Evolutionary conservation across 1,284 basidiomycete genomes (phyloP).

Genomic region (Tilletia setariae): DNA sequence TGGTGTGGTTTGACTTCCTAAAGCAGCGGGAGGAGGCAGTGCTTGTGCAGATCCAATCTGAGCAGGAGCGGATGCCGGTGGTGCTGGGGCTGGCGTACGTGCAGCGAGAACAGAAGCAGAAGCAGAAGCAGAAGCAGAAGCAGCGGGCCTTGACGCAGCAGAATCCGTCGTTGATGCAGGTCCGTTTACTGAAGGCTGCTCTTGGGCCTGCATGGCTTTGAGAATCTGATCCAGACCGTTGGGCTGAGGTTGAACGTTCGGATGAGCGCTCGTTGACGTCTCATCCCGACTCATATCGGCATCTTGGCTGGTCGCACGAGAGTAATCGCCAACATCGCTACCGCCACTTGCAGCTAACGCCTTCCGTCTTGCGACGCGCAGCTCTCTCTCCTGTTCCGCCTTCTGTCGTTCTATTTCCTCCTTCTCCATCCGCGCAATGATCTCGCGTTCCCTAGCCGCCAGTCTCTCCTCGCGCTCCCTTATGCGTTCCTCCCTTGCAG

Average conservation of each 20-base stretch:
- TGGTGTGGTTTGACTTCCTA: too few species aligned
- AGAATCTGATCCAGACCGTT: neutral
- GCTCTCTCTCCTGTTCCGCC: slow-evolving; percentile 36
- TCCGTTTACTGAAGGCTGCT: too few species aligned
- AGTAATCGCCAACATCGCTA: neutral
- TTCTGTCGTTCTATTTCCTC: slow-evolving; percentile 42
- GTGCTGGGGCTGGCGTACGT: too few species aligned
- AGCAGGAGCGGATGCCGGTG: too few species aligned
- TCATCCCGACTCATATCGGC: neutral
- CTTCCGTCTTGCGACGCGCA: slow-evolving; percentile 65
- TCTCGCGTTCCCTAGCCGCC: slow-evolving; percentile 52
- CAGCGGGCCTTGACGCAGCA: too few species aligned
- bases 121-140: too few species aligned
- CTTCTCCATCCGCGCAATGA: slow-evolving; percentile 34
- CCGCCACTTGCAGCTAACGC: slow-evolving; percentile 41
- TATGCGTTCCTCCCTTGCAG: slow-evolving; percentile 55
- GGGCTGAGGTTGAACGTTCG: neutral
- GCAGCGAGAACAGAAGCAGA: too few species aligned
- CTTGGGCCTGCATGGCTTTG: too few species aligned
- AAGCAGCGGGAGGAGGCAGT: too few species aligned
- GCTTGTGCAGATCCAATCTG: too few species aligned
- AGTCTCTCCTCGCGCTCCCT: slow-evolving; percentile 57
- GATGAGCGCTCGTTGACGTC: neutral
- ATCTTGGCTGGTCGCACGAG: neutral
- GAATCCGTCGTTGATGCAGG: too few species aligned